Conservation (phyloP, 768 basidiomycete genomes). For the Tricholoma flavovirens region DNA sequence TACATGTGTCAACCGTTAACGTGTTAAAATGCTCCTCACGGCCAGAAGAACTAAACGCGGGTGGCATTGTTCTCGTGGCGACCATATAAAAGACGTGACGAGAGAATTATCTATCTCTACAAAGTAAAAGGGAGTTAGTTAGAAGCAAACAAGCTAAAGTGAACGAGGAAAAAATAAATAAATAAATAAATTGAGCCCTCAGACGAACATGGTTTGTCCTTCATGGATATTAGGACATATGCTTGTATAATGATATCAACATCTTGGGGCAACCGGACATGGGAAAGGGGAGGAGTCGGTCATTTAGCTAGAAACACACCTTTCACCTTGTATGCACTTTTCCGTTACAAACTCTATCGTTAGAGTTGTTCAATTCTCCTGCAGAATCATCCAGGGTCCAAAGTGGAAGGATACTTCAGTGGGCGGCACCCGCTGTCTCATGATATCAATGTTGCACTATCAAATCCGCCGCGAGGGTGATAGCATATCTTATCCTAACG, state of each 20-base stretch:
- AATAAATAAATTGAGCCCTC: too few species aligned
- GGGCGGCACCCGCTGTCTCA: slow-evolving; percentile 35
- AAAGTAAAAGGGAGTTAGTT: not conserved
- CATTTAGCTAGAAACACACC: slow-evolving; percentile 7
- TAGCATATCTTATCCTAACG: slow-evolving; percentile 9
- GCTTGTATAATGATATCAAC: slow-evolving; percentile 53
- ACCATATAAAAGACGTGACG: too few species aligned
- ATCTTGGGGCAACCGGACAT: slow-evolving; percentile 36
- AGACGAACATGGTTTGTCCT: slow-evolving; percentile 47
- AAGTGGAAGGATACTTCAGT: slow-evolving; percentile 24
- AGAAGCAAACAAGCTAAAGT: not conserved
- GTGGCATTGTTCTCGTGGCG: too few species aligned
- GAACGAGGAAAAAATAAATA: not conserved
- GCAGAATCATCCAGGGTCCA: slow-evolving; percentile 7
- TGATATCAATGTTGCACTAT: slow-evolving; percentile 23
- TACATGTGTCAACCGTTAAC: too few species aligned
- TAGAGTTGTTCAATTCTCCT: not conserved
- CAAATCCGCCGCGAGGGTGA: slow-evolving; percentile 26
- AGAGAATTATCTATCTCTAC: too few species aligned
- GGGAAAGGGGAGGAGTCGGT: not conserved
- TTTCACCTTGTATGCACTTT: too few species aligned
- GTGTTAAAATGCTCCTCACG: too few species aligned
- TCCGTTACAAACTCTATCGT: not conserved
- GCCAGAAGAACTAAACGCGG: too few species aligned
- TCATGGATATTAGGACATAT: slow-evolving; percentile 67